Evolutionary conservation across 2,329 filamentous ascomycete species (phyloP).

Genomic region (Fusarium liriodendri): DNA sequence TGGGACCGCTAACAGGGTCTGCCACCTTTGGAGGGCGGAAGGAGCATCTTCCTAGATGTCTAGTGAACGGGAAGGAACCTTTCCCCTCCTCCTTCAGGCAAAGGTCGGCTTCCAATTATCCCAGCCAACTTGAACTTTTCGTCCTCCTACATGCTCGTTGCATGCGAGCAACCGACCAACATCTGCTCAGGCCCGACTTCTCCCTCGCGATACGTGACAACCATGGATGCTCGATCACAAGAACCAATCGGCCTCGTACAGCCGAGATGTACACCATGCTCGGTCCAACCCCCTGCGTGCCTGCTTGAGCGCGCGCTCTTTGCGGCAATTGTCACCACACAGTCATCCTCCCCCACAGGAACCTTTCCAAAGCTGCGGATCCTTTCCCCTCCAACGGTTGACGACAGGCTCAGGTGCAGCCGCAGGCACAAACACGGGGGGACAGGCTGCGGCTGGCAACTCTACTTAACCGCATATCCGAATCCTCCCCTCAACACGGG

Average conservation of each 20-base stretch:
- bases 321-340: constrained; percentile 28
- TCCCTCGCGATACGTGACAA: not conserved
- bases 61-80: not conserved
- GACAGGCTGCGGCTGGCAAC: constrained; percentile 5
- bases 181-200: not conserved
- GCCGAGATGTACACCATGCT: constrained; percentile 15
- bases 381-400: constrained; percentile 32
- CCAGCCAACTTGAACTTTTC: not conserved
- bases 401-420: constrained; percentile 28
- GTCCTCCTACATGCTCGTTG: not conserved
- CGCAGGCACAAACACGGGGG: constrained; percentile 5
- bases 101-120: not conserved
- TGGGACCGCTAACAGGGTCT: not conserved
- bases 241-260: not conserved
- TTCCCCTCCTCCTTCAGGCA: not conserved
- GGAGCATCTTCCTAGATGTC: not conserved
- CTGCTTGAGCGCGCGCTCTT: constrained; percentile 28
- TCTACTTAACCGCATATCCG: constrained; percentile 18
- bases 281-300: constrained; percentile 3
- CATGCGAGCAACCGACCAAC: constrained; percentile 1
- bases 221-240: not conserved
- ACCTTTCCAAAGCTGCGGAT: constrained; percentile 31
- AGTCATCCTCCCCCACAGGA: constrained; percentile 27
- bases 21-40: not conserved
- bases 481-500: constrained; percentile 24